Evolutionary conservation across 306 rosid genomes (phyloP), one percentile per base, ranked within the genome.

Genomic region (Erythrophleum fordii): DNA sequence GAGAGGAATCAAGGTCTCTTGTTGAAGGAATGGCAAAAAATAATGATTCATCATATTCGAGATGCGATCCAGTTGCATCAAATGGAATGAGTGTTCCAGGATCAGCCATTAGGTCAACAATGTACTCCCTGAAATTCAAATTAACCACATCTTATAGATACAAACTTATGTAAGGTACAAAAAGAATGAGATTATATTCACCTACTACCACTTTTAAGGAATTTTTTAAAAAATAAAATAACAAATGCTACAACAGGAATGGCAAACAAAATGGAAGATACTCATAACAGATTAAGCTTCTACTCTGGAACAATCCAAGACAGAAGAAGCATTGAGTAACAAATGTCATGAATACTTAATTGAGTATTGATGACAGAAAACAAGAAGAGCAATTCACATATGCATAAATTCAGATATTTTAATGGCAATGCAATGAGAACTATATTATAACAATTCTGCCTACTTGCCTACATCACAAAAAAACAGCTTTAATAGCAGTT

Each of bases 61-160:
- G 73, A 76, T 85, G 96, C 14, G 91, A 89, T 65, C 91, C 92
- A 75, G 88, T 90, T 71, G 83, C 89, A 83, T 95, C 96, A 59
- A 94, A 80, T 72, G 99, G 99, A 89, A 95, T 93, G 72, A 95
- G 99, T 28, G 98, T 89, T 73, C 99, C 99, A 6, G 99, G 99
- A 85, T 89, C 98, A 69, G 98, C 97, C 98, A 95, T 93, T 68
- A 95, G 91, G 87, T 95, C 99, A 80, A 95, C 92, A 78, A 95
- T 90, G 88, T 89, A 93, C 91, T 95, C 99, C 97, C 99, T 95
- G 92, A 88, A 93, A 95, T 80, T 82, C 75, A 85, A 16, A 81
- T 60, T 39, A 83, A n/a, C 46, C 69, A 83, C 66, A 73, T 86
- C 80, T 79, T 83, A 83, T 59, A 73, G 76, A 48, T 46, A 14